Evolutionary conservation across 257 asterid species (phyloP), one percentile per base, ranked within the genome.

Genomic region (Fraxinus excelsior): DNA sequence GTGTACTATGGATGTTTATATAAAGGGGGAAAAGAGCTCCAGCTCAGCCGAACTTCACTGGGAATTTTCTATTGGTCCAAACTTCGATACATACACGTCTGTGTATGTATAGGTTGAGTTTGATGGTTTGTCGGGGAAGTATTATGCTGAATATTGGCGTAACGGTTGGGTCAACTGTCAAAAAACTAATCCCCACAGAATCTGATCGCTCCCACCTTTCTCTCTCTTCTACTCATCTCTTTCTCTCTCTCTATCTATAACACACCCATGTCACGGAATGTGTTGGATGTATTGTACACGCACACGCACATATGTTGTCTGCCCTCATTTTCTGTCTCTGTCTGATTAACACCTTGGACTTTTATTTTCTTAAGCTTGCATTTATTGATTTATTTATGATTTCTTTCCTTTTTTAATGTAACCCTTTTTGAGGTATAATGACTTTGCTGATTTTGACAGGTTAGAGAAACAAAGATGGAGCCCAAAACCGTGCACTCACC

Each of bases 121-220:
- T 58, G 66, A 58, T 29, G 21, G 14, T 58, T 1, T 53, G 64
- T 53, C 26, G 64, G 66, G 65, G 66, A n/a, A 58, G 3, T 58
- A 23, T 58, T 58, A 28, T 21, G 29, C 3, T 58, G 65, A 56
- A 56, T n/a, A 56, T 56, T 56, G 66, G 28, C 23, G 66, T 58
- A 58, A 8, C 92, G 86, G 94, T 86, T 85, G 83, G 90, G 96
- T 91, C 96, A 93, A 93, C 96, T 90, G 94, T 90, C 93, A 88
- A 84, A 79, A 85, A 87, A 90, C 94, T 74, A 58, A 84, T 77
- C 95, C 91, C 94, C 94, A 87, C 94, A 83, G 96, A 88, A 89
- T 94, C 92, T 89, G 88, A 86, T 86, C 88, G 82, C 90, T 81
- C 86, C 88, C 90, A 79, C 87, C 83, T 82, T 73, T 85, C 83